Conservation (phyloP, 495 filamentous ascomycete species). For the Corynascus novoguineensis region DNA sequence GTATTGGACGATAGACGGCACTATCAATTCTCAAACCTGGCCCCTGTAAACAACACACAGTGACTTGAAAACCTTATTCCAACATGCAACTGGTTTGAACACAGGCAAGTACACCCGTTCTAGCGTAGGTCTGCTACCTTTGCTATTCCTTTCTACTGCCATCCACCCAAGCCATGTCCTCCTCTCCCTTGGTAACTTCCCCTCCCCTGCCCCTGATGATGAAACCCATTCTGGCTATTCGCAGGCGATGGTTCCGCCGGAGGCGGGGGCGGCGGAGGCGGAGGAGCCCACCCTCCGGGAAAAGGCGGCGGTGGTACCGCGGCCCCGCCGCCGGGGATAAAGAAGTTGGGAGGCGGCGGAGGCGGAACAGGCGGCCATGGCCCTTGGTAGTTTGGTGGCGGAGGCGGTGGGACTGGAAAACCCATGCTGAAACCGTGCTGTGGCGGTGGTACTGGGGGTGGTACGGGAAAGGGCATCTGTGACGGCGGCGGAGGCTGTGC, state of each 20-base stretch:
- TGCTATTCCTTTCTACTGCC: not conserved
- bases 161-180: slow-evolving; percentile 17
- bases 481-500: not conserved
- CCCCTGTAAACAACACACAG: no score
- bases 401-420: slow-evolving; percentile 35
- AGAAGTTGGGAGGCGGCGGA: slow-evolving; percentile 36
- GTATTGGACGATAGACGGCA: no score
- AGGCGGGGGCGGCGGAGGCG: slow-evolving; percentile 23
- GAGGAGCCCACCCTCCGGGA: slow-evolving; percentile 17
- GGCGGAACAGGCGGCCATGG: slow-evolving; percentile 44
- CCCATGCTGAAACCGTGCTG: slow-evolving; percentile 7
- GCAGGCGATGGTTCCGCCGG: slow-evolving; percentile 21
- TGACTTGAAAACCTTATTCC: no score
- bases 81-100: no score
- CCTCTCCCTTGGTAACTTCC: slow-evolving; percentile 21
- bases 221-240: slow-evolving; percentile 22
- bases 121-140: not conserved
- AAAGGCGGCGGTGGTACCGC: slow-evolving; percentile 8
- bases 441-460: slow-evolving; percentile 22
- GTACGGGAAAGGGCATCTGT: not conserved
- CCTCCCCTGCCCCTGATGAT: slow-evolving; percentile 21
- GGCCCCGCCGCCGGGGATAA: slow-evolving; percentile 6
- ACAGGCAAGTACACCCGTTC: no score
- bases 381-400: slow-evolving; percentile 48
- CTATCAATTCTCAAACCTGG: no score